Evolutionary conservation across 2,329 filamentous ascomycete species (phyloP).

Genomic region (Coniochaeta prunicola): DNA sequence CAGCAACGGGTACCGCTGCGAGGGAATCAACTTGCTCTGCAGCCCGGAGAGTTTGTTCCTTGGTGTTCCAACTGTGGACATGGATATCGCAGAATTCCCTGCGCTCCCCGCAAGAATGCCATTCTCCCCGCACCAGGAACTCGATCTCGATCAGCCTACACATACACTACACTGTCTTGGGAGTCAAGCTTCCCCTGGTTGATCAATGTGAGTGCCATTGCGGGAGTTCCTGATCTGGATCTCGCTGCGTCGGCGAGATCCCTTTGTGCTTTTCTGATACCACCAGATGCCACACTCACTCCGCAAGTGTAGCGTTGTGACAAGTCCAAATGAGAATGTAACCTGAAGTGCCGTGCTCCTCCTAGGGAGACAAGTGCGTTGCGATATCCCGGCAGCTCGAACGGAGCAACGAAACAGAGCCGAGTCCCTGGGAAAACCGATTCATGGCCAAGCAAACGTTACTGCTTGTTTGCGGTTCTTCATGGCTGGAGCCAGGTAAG

Average conservation of each 20-base stretch:
- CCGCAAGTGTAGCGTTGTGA: not conserved
- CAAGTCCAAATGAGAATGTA: not conserved
- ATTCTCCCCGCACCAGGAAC: not conserved
- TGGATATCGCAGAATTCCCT: not conserved
- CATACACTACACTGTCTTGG: not conserved
- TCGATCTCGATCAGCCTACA: not conserved
- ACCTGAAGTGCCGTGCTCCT: not conserved
- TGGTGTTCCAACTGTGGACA: too few species aligned
- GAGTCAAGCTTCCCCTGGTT: not conserved
- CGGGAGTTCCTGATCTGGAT: not conserved
- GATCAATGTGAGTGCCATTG: not conserved
- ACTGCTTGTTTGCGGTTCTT: too few species aligned
- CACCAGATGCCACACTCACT: not conserved
- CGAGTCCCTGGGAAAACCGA: not conserved
- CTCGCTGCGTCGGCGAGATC: not conserved
- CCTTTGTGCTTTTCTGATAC: not conserved
- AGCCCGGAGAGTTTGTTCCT: not conserved
- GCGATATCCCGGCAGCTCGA: not conserved
- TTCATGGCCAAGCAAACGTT: too few species aligned
- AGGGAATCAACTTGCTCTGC: not conserved
- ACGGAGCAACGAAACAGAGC: not conserved
- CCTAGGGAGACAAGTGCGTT: not conserved
- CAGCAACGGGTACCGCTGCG: not conserved
- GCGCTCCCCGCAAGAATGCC: not conserved
- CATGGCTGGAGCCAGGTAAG: too few species aligned